Base-by-base conservation (phyloP, 2,329 filamentous ascomycete genomes). In the Ophiostoma piceae region DNA sequence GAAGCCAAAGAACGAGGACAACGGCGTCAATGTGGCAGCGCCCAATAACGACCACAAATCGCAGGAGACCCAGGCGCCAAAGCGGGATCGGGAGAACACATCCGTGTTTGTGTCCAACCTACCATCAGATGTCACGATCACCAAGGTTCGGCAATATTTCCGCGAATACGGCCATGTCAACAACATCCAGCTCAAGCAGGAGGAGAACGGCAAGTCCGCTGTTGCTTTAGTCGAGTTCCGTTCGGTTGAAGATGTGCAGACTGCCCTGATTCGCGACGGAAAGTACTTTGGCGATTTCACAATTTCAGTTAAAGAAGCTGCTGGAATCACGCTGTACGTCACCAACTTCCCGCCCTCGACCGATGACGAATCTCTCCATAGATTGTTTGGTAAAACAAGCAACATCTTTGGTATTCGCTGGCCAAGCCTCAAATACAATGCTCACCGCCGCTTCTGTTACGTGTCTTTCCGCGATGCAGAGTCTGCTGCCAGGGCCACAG, bases 371-470 rank as follows among this genome's bases (percentile, higher is more conserved):
- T 92, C 87, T 75, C 84, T 95, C 29, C 86, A 86, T 57, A 79
- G 86, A 47, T 79, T 94, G 2, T 94, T 94, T 79, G 83, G 85
- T 71, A 83, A 87, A 71, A 94, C 89, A 75, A 95, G 95, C 62
- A 88, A 94, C 62, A 89, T 99, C 69, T 84, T 96, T 69, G 92
- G 90, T 75, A 85, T 98, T 68, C 90, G 95, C 29, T 95, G 95
- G 80, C 95, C 95, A 1, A 97, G 92, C 70, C 85, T 99, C 68
- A 96, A 96, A 77, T 93, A 86, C 78, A 94, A 97, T 76, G 89
- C 90, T 1, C 89, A 92, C 74, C 91, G 95, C 41, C 90, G 95
- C 32, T 99, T 99, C 81, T 97, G 94, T 81, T 99, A 99, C 78
- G 84, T 97, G 7, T 92, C 96, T n/a, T 97, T 97, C 77, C 85